These are phyloP conservation scores for grape (Vitis vinifera) DNA, from an alignment of 164 flowering plant genomes.

Conservation along the genomic window ASM3070453v1 NC_081805.1:3479501-3480000, in stretches of 20 bases:
- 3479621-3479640: conserved; percentile 43
- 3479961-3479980: too few relatives aligned
- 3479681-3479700: conserved; percentile 52
- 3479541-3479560: conserved; percentile 72
- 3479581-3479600: conserved; percentile 45
- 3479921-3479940: too few relatives aligned
- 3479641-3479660: conserved; percentile 41
- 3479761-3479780: neutral
- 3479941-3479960: too few relatives aligned
- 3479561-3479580: conserved; percentile 53
- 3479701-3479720: conserved; percentile 57
- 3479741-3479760: neutral
- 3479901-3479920: too few relatives aligned
- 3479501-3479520: conserved; percentile 40
- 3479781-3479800: too few relatives aligned
- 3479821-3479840: too few relatives aligned
- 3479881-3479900: too few relatives aligned
- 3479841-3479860: too few relatives aligned
- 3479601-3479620: conserved; percentile 50
- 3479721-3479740: conserved; percentile 48
- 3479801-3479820: too few relatives aligned
- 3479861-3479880: too few relatives aligned
- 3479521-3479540: conserved; percentile 66
- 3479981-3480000: too few relatives aligned
- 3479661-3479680: conserved; percentile 85